phyloP scores from a whole-genome alignment of 345 rosid species.

The Carallia pectinifolia region DNA sequence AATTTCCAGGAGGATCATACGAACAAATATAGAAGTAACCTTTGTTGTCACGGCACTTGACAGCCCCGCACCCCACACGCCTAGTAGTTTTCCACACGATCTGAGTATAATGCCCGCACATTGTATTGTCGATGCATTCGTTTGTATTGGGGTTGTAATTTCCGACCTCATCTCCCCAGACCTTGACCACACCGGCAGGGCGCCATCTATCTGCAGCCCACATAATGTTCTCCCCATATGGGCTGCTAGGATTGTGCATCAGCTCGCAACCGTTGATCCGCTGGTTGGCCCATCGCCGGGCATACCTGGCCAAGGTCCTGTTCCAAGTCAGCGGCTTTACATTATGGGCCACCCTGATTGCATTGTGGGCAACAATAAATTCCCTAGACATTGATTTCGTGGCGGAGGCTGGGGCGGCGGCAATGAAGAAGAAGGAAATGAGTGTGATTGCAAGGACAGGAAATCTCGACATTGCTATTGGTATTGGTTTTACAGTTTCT shows the following conservation, averaged over 20 bases:
- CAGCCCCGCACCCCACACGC: slow-evolving; percentile 42
- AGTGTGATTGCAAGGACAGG: not conserved
- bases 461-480: not conserved
- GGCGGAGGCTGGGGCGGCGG: not conserved
- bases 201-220: slow-evolving; percentile 44
- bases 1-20: slow-evolving; percentile 55
- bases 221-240: slow-evolving; percentile 57
- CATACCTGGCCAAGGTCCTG: slow-evolving; percentile 33
- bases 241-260: slow-evolving; percentile 37
- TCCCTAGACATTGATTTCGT: not conserved
- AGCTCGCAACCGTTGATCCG: slow-evolving; percentile 39
- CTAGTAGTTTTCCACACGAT: slow-evolving; percentile 42
- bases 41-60: slow-evolving; percentile 16
- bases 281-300: slow-evolving; percentile 36
- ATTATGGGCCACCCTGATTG: slow-evolving; percentile 26
- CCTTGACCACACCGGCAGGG: slow-evolving; percentile 28
- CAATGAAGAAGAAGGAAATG: not conserved
- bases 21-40: slow-evolving; percentile 43
- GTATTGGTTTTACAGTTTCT: not conserved
- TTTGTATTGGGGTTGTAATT: slow-evolving; percentile 30
- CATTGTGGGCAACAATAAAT: slow-evolving; percentile 42
- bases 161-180: slow-evolving; percentile 40
- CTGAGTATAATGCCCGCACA: slow-evolving; percentile 66
- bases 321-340: slow-evolving; percentile 41
- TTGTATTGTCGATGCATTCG: slow-evolving; percentile 23